These are phyloP conservation scores for Beauveria scarabaeidicola DNA, from an alignment of 2,329 filamentous ascomycete species.

Conservation along the genomic window DNA sequence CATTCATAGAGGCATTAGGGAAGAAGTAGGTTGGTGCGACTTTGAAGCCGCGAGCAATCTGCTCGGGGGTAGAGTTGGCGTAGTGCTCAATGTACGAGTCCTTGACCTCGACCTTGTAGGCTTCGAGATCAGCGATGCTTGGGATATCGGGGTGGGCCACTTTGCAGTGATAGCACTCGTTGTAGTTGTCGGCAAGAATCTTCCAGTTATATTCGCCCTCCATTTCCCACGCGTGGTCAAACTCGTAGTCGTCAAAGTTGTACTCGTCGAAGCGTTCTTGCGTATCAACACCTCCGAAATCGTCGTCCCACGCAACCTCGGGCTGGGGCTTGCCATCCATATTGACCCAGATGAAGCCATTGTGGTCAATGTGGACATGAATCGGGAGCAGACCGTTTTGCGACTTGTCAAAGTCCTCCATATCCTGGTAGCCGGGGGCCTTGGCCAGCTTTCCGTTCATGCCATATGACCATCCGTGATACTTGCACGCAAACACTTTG, in stretches of 20 bases:
- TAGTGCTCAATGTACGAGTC: constrained; percentile 42
- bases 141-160: constrained; percentile 51
- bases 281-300: constrained; percentile 39
- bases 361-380: constrained; percentile 38
- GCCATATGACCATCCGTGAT: constrained; percentile 52
- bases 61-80: constrained; percentile 37
- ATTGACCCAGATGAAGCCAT: constrained; percentile 49
- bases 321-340: constrained; percentile 38
- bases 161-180: constrained; percentile 57
- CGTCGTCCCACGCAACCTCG: constrained; percentile 42
- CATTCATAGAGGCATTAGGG: constrained; percentile 42
- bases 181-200: constrained; percentile 54
- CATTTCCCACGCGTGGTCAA: constrained; percentile 50
- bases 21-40: constrained; percentile 41
- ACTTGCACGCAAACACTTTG: constrained; percentile 45
- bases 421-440: constrained; percentile 45
- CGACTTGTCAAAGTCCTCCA: constrained; percentile 42
- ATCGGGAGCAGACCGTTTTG: constrained; percentile 44
- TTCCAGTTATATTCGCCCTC: constrained; percentile 53
- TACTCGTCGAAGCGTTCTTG: constrained; percentile 37
- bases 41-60: constrained; percentile 37
- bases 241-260: constrained; percentile 45
- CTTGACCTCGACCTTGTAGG: constrained; percentile 43
- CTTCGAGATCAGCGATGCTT: constrained; percentile 46
- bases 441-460: constrained; percentile 45